Evolutionary conservation across 306 rosid genomes (phyloP), one percentile per base, ranked within the genome.

Genomic region (Oxytropis ochrocephala): DNA sequence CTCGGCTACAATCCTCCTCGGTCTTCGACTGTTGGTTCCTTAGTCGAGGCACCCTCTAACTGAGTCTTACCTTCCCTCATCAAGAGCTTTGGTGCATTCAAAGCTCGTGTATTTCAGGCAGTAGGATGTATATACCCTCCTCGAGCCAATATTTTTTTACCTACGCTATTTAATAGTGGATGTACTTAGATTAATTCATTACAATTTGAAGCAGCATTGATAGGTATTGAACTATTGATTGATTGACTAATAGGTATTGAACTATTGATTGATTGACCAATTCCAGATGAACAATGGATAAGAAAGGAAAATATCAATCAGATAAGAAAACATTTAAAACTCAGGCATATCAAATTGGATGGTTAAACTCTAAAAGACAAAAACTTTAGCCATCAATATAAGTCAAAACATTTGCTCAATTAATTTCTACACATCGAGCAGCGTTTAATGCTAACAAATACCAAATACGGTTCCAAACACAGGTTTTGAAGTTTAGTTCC

Each of bases 361-460:
- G 61, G 54, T 73, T 51, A 19, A 33, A 35, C 30, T 76, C 24
- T 14, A 60, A 19, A 46, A 67, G 13, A 62, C 21, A 35, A 8
- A 35, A n/a, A 53, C 29, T 62, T n/a, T 27, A 24, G 69, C 8
- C 32, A 52, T 65, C 27, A 49, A 41, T 47, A 65, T 35, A 35
- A 21, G 57, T 57, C 60, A 11, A 50, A 64, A 56, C 39, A 75
- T 42, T 60, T n/a, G n/a, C n/a, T n/a, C n/a, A n/a, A n/a, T n/a
- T n/a, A n/a, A n/a, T n/a, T n/a, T n/a, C n/a, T n/a, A n/a, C n/a
- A n/a, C n/a, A n/a, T n/a, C n/a, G n/a, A n/a, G n/a, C n/a, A n/a
- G n/a, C n/a, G n/a, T n/a, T n/a, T n/a, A n/a, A n/a, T n/a, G n/a
- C n/a, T n/a, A n/a, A n/a, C n/a, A n/a, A n/a, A n/a, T n/a, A n/a